Percentiles rank a stretch among this genome's conserved stretches.
Conservation (phyloP, 2,329 filamentous ascomycete genomes). For the Fusarium mangiferae region DNA sequence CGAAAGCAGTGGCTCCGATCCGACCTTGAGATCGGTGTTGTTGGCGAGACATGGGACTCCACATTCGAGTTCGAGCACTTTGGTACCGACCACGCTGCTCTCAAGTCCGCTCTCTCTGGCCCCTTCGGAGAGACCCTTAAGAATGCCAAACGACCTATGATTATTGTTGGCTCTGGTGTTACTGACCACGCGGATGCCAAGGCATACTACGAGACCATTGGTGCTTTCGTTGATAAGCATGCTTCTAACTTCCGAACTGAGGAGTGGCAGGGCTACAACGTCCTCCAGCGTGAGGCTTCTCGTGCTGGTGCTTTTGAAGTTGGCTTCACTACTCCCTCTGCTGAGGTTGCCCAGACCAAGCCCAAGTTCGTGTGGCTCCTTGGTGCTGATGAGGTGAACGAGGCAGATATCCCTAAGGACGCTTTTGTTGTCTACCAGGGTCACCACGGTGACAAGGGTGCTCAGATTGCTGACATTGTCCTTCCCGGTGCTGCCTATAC, state of each 20-base stretch:
- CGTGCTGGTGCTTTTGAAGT: slow-evolving; percentile 94
- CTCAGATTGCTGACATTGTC: slow-evolving; percentile 91
- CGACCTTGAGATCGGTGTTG: slow-evolving; percentile 89
- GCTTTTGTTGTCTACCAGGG: slow-evolving; percentile 98
- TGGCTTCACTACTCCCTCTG: slow-evolving; percentile 89
- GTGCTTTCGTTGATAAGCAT: slow-evolving; percentile 92
- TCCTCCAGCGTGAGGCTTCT: slow-evolving; percentile 93
- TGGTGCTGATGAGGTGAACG: slow-evolving; percentile 89
- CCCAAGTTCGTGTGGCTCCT: slow-evolving; percentile 98
- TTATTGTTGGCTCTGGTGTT: slow-evolving; percentile 91
- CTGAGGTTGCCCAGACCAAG: slow-evolving; percentile 82
- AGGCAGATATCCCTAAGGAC: slow-evolving; percentile 90
- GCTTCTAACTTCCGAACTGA: slow-evolving; percentile 85
- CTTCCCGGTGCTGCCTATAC: slow-evolving; percentile 96
- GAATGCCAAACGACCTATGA: slow-evolving; percentile 91
- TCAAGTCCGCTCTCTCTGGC: slow-evolving; percentile 87
- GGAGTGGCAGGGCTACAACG: slow-evolving; percentile 98
- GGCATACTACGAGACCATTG: slow-evolving; percentile 91
- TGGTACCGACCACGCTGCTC: slow-evolving; percentile 78
- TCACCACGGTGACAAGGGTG: slow-evolving; percentile 94
- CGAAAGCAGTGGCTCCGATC: slow-evolving; percentile 98
- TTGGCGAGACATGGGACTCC: slow-evolving; percentile 91
- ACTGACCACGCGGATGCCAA: slow-evolving; percentile 92
- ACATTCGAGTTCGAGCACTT: slow-evolving; percentile 97
- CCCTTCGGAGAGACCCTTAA: slow-evolving; percentile 93